Base-by-base conservation (phyloP, 176 grass and related monocot genomes). In the Phyllostachys edulis region DNA sequence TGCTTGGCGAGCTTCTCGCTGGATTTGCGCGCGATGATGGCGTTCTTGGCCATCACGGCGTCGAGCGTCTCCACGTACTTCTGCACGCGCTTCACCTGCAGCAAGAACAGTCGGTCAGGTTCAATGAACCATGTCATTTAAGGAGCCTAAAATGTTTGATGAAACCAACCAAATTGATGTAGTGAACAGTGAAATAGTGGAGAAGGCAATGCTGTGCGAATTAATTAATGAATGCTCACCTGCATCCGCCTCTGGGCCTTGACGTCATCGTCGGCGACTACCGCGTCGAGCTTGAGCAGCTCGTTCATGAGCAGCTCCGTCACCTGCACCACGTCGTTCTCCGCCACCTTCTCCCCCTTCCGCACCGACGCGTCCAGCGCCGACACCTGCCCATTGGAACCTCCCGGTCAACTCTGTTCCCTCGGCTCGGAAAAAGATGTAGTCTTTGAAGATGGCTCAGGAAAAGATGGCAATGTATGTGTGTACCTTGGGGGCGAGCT, bases 271-370 rank as follows among this genome's bases (percentile, higher is more conserved):
- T 96, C 91, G 74, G 78, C 97, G 47, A 85, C 88, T 36, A 99
- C 84, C 68, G 88, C 90, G 79, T 99, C 97, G 40, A 99, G 87
- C 83, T 89, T 99, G 6, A 99, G 82, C 17, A 99, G 90, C 92
- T 96, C 91, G 44, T 92, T 92, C 97, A 99, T 99, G 71, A 99
- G 82, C 85, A 92, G 68, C 81, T 99, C 97, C 64, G 90, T 96
- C 65, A 99, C 74, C 75, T 85, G 88, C 75, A 83, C 71, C 62
- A 99, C 91, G 84, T 94, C 97, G 37, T 85, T 89, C 77, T 96
- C 91, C 26, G 84, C 88, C 26, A 99, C 97, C 55, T 72, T 94
- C 51, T 91, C 86, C 42, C 97, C 97, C 75, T 94, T 96, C 24
- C 90, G 86, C 79, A 96, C 91, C 83, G 88, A 89, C 84, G 87